A percentile compares a stretch with the other conserved stretches of the same genome.
Conservation (phyloP, 2,329 filamentous ascomycete species). For the Exophiala calicioides region DNA sequence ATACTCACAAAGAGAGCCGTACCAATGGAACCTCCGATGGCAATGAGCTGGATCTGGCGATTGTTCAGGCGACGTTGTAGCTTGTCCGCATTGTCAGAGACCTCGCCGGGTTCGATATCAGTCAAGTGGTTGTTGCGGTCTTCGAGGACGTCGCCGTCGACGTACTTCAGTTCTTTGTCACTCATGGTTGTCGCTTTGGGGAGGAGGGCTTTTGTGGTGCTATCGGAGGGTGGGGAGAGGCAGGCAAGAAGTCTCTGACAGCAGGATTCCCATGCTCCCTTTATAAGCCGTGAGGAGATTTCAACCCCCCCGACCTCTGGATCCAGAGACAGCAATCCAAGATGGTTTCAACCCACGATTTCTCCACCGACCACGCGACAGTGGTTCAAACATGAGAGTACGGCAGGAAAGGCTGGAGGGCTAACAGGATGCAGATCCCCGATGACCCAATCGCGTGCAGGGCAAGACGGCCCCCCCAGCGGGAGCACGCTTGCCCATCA, state of each 20-base stretch:
- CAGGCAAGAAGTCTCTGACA: background rate
- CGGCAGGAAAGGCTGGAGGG: background rate
- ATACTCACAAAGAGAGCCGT: slow-evolving; percentile 44
- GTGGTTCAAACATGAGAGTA: background rate
- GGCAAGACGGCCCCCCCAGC: too few species aligned
- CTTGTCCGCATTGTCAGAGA: slow-evolving; percentile 37
- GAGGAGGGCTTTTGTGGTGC: background rate
- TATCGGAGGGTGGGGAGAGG: background rate
- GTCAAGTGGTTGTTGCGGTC: background rate
- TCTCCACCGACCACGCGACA: background rate
- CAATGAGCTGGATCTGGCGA: slow-evolving; percentile 59
- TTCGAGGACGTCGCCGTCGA: slow-evolving; percentile 6
- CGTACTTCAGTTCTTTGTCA: slow-evolving; percentile 13
- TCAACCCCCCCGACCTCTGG: background rate
- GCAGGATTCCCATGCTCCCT: background rate
- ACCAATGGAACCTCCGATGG: slow-evolving; percentile 45
- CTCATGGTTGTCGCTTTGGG: slow-evolving; percentile 14
- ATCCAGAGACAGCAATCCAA: background rate
- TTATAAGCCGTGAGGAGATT: slow-evolving; percentile 4
- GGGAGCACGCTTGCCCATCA: too few species aligned
- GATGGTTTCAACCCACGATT: too few species aligned
- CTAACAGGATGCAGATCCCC: background rate
- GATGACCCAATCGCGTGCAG: background rate
- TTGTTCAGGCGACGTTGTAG: slow-evolving; percentile 55
- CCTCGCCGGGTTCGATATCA: slow-evolving; percentile 9